phyloP scores from a whole-genome alignment of 129 eudicot species.

The Mikania micrantha region DNA sequence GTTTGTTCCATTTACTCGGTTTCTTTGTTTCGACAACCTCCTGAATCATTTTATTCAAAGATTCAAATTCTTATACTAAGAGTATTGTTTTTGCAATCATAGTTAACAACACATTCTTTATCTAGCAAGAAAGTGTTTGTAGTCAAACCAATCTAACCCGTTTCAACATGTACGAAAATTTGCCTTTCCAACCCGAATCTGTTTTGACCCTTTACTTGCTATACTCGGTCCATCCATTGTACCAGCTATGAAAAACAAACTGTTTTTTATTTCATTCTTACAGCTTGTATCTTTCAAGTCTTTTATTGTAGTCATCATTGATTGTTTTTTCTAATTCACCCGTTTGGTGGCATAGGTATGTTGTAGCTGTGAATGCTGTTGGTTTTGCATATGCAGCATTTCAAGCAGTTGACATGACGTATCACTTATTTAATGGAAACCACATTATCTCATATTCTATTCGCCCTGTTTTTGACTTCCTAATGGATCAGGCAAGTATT shows the following conservation, averaged over 20 bases:
- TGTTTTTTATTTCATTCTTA: neutral
- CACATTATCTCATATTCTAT: slow-evolving; percentile 41
- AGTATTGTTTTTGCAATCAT: neutral
- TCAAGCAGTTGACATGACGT: slow-evolving; percentile 65
- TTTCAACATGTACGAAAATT: neutral
- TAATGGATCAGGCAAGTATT: slow-evolving; percentile 81
- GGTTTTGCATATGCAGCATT: slow-evolving; percentile 75
- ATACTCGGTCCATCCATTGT: neutral
- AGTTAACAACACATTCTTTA: neutral
- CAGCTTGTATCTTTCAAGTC: neutral
- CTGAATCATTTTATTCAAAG: neutral
- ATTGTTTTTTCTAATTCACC: neutral
- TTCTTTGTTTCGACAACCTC: neutral
- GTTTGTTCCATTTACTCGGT: neutral
- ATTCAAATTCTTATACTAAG: neutral
- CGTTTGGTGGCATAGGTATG: slow-evolving; percentile 45
- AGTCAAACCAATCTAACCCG: neutral
- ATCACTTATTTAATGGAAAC: slow-evolving; percentile 41
- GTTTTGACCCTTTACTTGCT: neutral
- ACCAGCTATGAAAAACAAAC: neutral
- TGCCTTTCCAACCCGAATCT: neutral
- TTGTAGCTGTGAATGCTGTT: slow-evolving; percentile 56
- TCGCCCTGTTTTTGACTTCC: slow-evolving; percentile 64
- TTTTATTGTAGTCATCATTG: neutral
- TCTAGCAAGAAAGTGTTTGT: neutral